Evolutionary conservation across 2,329 filamentous ascomycete species (phyloP), one percentile per base, ranked within the genome.

Genomic region (Pseudocercospora fuligena): DNA sequence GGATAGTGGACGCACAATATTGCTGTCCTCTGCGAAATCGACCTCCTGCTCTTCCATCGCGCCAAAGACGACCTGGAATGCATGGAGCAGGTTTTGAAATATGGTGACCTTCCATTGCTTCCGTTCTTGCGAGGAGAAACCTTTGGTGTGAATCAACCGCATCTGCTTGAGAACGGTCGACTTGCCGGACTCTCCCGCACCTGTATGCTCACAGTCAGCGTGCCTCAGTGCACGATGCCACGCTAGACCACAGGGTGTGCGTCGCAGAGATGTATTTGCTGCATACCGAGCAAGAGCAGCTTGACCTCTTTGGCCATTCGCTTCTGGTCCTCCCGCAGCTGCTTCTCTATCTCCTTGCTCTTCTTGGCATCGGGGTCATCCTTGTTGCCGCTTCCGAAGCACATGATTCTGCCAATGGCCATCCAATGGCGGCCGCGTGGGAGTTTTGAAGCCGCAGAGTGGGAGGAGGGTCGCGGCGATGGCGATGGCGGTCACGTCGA

Each of bases 91-190:
- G 80, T 99, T 99, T 80, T 90, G 94, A 81, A 97, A 98, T 72
- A 98, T 94, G 75, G 97, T 94, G 16, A 93, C 92, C 74, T 95
- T 93, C 87, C 93, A 97, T 84, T 97, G 93, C 71, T 96, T 89
- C 79, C 93, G 92, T 80, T 98, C 95, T 70, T 88, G 89, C 75
- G 92, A 91, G 76, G 89, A 92, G 82, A 98, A 98, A 60, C 95
- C 94, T 79, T 93, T 90, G 14, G 93, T 89, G 79, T 98, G 95
- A 74, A 99, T 97, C 80, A 99, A 89, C 80, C 94, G 94, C 95
- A 99, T 98, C 85, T 98, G 94, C 84, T 98, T 98, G 72, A 98
- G 88, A 66, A 98, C 94, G 1, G 94, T 98, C 8, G 94, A 97
- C 82, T 98, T 98, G 72, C 94, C 92, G 66, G 91, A 95, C 82